Percentiles rank a stretch among this genome's conserved stretches.
Evolutionary conservation across 2,329 filamentous ascomycete species (phyloP).

Genomic region (Salinomyces thailandicus): DNA sequence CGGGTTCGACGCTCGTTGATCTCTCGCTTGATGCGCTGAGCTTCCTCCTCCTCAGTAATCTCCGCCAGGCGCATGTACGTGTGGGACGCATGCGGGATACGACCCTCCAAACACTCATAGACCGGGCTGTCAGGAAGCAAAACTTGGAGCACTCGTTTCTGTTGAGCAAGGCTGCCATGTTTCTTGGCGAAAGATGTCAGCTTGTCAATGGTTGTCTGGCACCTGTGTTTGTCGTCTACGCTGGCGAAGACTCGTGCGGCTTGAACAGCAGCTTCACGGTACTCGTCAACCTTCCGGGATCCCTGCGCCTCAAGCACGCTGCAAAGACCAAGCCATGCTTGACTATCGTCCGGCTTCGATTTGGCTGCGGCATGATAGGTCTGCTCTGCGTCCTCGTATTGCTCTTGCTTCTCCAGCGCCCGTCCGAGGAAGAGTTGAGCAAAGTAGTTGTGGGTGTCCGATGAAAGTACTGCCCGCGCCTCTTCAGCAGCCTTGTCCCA

Average conservation of each 20-base stretch:
- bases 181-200: conserved; percentile 64
- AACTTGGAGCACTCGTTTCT: conserved; percentile 64
- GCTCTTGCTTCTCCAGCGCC: conserved; percentile 65
- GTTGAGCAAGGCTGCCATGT: conserved; percentile 61
- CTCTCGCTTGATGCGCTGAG: conserved; percentile 76
- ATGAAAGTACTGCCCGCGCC: conserved; percentile 57
- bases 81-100: conserved; percentile 65
- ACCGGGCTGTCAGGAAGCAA: conserved; percentile 71
- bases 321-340: conserved; percentile 83
- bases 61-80: conserved; percentile 77
- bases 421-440: conserved; percentile 83
- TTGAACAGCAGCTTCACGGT: conserved; percentile 60
- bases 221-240: conserved; percentile 48
- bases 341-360: conserved; percentile 63
- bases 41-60: conserved; percentile 76
- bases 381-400: conserved; percentile 61
- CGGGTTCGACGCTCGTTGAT: conserved; percentile 83
- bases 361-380: conserved; percentile 63
- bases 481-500: conserved; percentile 65
- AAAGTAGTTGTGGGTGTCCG: conserved; percentile 71
- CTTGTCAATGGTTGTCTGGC: conserved; percentile 61
- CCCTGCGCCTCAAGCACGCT: conserved; percentile 75
- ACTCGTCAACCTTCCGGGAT: conserved; percentile 55
- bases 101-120: conserved; percentile 73
- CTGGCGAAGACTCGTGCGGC: conserved; percentile 66